phyloP scores from a whole-genome alignment of 1,139 yeast genomes.

The Zygosaccharomyces sapae region DNA sequence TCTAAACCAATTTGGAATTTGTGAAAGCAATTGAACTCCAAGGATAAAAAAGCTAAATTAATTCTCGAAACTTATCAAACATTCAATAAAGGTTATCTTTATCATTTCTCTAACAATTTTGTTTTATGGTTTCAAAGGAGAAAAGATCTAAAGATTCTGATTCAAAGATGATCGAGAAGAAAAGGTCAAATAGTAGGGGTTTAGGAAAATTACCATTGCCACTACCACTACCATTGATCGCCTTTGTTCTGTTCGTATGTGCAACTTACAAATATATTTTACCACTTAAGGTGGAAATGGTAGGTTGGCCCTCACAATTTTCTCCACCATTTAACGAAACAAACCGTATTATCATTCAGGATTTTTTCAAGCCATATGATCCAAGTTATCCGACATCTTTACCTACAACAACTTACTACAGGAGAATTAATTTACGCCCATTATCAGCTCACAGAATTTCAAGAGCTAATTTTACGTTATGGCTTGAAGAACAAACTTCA shows the following conservation, averaged over 20 bases:
- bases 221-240: constrained; percentile 3
- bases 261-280: constrained; percentile 9
- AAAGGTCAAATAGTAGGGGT: not conserved
- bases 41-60: not conserved
- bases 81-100: too few species aligned
- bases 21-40: not conserved
- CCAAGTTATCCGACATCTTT: constrained; percentile 15
- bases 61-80: too few species aligned
- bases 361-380: constrained; percentile 16
- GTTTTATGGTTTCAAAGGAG: not conserved
- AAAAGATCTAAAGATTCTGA: not conserved
- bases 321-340: not conserved
- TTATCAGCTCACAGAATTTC: constrained; percentile 14
- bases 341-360: constrained; percentile 16
- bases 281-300: constrained; percentile 7
- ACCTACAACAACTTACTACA: constrained; percentile 15
- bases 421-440: constrained; percentile 18
- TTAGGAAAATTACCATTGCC: not conserved
- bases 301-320: not conserved
- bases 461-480: constrained; percentile 46
- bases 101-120: too few species aligned
- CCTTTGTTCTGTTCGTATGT: constrained; percentile 2
- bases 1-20: not conserved
- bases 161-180: not conserved
- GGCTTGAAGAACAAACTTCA: constrained; percentile 53